Conservation (phyloP, 768 basidiomycete genomes). For the Agrocybe pediades region DNA sequence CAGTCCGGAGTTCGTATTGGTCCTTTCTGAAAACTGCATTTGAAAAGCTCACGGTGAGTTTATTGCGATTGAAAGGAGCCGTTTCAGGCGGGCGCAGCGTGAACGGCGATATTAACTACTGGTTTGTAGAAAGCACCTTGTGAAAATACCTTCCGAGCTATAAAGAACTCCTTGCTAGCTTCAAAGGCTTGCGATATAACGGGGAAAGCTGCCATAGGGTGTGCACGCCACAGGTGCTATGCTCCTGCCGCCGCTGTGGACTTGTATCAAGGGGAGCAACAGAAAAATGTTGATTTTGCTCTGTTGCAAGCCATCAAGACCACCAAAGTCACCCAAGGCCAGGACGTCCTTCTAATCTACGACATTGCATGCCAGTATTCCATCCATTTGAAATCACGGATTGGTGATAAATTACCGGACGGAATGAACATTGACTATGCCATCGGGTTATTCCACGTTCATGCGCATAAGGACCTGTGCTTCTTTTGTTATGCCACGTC, state of each 20-base stretch:
- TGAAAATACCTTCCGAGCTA: conserved; percentile 16
- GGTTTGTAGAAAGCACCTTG: conserved; percentile 14
- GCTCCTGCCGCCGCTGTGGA: conserved; percentile 16
- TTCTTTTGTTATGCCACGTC: conserved; percentile 21
- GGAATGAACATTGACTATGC: conserved; percentile 8
- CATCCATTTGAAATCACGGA: background rate
- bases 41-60: conserved; percentile 13
- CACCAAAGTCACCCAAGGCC: conserved; percentile 8
- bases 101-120: background rate
- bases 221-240: conserved; percentile 21
- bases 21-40: conserved; percentile 8
- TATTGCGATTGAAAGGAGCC: background rate
- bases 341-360: conserved; percentile 4
- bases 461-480: conserved; percentile 27
- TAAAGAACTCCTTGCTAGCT: conserved; percentile 3
- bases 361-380: conserved; percentile 5
- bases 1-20: conserved; percentile 3
- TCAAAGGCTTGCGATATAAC: conserved; percentile 15
- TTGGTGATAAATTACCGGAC: background rate
- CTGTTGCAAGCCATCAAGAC: conserved; percentile 7
- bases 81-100: too few species aligned
- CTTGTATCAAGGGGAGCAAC: conserved; percentile 22
- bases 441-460: conserved; percentile 29
- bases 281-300: conserved; percentile 23
- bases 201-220: conserved; percentile 14